Percentiles rank a stretch among this genome's conserved stretches.
phyloP scores from a whole-genome alignment of 129 eudicot genomes.

The Solidago caesia region DNA sequence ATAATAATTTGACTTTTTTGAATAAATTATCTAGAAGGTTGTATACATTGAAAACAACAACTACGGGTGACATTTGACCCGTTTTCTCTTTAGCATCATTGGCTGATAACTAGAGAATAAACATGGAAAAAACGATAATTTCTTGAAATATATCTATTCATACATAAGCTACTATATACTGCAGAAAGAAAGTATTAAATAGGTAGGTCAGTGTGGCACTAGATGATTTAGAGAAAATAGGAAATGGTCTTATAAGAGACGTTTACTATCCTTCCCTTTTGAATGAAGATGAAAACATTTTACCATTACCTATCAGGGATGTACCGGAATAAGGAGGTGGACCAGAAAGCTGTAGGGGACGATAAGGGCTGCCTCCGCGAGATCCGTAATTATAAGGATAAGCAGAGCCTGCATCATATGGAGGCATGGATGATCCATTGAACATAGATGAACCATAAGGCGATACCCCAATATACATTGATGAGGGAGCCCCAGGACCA shows the following conservation, averaged over 20 bases:
- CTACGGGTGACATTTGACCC: not conserved
- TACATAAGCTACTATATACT: slow-evolving; percentile 2
- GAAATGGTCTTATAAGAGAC: not conserved
- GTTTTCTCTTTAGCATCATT: not conserved
- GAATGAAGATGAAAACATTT: slow-evolving; percentile 6
- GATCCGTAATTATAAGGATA: slow-evolving; percentile 66
- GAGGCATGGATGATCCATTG: slow-evolving; percentile 72
- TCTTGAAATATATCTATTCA: not conserved
- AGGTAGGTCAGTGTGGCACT: not conserved
- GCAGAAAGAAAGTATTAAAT: not conserved
- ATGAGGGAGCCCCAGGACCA: slow-evolving; percentile 72
- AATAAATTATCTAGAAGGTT: not conserved
- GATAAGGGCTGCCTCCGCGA: slow-evolving; percentile 84
- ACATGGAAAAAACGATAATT: not conserved
- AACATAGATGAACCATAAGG: slow-evolving; percentile 82
- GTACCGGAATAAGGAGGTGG: slow-evolving; percentile 80
- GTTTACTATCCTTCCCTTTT: not conserved
- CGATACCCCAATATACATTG: slow-evolving; percentile 76
- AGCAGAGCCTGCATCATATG: slow-evolving; percentile 75
- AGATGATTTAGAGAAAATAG: not conserved
- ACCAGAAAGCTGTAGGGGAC: slow-evolving; percentile 64
- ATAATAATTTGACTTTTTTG: not conserved
- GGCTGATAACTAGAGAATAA: not conserved
- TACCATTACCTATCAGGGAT: slow-evolving; percentile 64
- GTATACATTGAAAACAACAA: not conserved